phyloP scores from a whole-genome alignment of 805 yeast species.

The Candida boleticola region DNA sequence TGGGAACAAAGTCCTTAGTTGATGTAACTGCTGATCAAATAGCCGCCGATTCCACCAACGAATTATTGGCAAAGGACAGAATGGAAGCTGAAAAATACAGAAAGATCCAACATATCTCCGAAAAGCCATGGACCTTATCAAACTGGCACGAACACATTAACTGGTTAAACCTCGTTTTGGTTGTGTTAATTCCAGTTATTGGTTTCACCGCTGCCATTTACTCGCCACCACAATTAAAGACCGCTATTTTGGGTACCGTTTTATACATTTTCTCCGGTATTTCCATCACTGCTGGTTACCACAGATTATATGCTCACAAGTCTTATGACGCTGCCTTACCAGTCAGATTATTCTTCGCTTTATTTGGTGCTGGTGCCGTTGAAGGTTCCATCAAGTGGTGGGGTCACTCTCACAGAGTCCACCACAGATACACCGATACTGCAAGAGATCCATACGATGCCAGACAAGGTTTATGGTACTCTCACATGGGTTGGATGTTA shows the following conservation, averaged over 20 bases:
- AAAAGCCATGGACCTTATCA: conserved; percentile 69
- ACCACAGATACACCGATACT: conserved; percentile 85
- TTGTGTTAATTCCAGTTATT: conserved; percentile 54
- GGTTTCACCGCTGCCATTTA: conserved; percentile 48
- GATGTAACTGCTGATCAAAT: conserved; percentile 64
- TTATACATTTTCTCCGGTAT: conserved; percentile 63
- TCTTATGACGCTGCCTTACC: conserved; percentile 64
- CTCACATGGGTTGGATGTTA: conserved; percentile 88
- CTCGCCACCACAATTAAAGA: conserved; percentile 50
- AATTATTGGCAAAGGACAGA: conserved; percentile 35
- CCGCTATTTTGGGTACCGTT: conserved; percentile 52
- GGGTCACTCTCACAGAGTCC: conserved; percentile 83
- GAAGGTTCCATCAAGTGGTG: conserved; percentile 90
- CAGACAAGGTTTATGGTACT: conserved; percentile 77
- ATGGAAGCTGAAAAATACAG: conserved; percentile 39
- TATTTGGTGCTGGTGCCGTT: conserved; percentile 79
- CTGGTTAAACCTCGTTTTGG: conserved; percentile 72
- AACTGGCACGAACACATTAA: conserved; percentile 77
- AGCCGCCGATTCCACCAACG: conserved; percentile 50
- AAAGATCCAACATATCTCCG: conserved; percentile 59
- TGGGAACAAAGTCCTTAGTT: conserved; percentile 79
- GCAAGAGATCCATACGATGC: conserved; percentile 81
- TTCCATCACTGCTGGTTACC: conserved; percentile 84
- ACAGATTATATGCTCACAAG: conserved; percentile 76
- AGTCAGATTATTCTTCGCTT: conserved; percentile 61